These are phyloP conservation scores for Gonium pectorale DNA, from an alignment of 139 green algal genomes.

Conservation along the genomic window DNA sequence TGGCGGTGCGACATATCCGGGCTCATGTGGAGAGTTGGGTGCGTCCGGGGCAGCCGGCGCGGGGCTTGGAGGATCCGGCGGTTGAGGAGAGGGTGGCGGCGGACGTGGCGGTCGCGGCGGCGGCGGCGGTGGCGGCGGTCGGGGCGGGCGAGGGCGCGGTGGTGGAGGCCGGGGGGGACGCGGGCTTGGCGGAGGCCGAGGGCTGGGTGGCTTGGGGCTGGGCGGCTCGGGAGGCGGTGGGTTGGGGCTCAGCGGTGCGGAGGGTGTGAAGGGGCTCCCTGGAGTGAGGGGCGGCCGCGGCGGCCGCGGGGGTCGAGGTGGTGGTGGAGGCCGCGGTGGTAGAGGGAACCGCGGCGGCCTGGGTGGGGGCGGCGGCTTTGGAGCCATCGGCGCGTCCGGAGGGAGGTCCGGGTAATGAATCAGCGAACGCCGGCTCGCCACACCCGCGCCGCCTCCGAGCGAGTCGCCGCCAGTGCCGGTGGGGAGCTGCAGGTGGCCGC, in stretches of 20 bases:
- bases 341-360: not conserved
- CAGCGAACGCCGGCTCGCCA: too few species aligned
- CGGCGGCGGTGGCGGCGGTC: not conserved
- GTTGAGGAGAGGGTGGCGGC: too few species aligned
- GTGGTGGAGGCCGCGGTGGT: not conserved
- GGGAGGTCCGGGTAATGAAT: constrained; percentile 13
- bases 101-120: not conserved
- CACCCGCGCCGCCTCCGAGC: too few species aligned
- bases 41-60: not conserved
- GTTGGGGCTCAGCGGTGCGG: not conserved
- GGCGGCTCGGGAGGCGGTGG: constrained; percentile 4
- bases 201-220: constrained; percentile 2
- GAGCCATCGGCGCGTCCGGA: not conserved
- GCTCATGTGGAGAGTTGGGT: too few species aligned
- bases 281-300: not conserved
- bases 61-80: too few species aligned
- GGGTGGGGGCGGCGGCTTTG: not conserved
- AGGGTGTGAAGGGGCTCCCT: not conserved
- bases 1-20: too few species aligned
- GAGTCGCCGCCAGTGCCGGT: too few species aligned
- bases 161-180: not conserved
- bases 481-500: too few species aligned
- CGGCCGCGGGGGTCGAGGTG: not conserved
- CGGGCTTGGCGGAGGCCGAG: not conserved
- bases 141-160: not conserved